Evolutionary conservation across 306 rosid genomes (phyloP).

Genomic region (Dryas octopetala): DNA sequence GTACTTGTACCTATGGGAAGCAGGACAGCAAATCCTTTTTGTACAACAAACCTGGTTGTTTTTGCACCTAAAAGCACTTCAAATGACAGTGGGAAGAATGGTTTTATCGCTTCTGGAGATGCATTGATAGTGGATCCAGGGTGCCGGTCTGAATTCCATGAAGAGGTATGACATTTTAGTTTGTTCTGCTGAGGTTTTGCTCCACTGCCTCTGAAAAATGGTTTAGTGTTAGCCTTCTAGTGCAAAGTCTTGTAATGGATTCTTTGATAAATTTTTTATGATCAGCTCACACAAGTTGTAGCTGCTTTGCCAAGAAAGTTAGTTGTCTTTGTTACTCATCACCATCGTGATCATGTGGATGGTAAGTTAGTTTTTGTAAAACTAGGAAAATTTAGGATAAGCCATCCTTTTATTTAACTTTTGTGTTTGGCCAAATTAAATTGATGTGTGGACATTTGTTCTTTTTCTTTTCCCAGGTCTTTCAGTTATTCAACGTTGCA

Average conservation of each 20-base stretch:
- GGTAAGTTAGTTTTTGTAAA: slow-evolving; percentile 45
- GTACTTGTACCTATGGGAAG: slow-evolving; percentile 70
- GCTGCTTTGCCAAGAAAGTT: slow-evolving; percentile 74
- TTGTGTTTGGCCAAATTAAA: background rate
- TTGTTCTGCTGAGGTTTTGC: background rate
- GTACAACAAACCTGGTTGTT: slow-evolving; percentile 70
- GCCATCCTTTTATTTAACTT: background rate
- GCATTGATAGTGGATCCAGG: slow-evolving; percentile 93
- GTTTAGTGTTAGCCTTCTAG: background rate
- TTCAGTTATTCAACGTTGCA: slow-evolving; percentile 71
- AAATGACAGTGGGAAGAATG: slow-evolving; percentile 30
- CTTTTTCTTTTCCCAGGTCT: slow-evolving; percentile 56
- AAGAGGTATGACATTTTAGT: slow-evolving; percentile 49
- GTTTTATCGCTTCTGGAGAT: slow-evolving; percentile 65
- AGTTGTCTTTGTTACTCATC: slow-evolving; percentile 83
- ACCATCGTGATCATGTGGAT: slow-evolving; percentile 80
- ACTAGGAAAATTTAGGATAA: background rate
- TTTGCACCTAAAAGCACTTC: slow-evolving; percentile 61
- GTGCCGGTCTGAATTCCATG: slow-evolving; percentile 64
- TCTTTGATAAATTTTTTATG: slow-evolving; percentile 8
- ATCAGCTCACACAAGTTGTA: slow-evolving; percentile 70
- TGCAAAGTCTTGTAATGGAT: background rate
- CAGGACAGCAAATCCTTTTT: slow-evolving; percentile 70
- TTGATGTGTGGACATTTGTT: background rate
- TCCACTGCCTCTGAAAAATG: background rate